phyloP scores from a whole-genome alignment of 371 early-diverging fungal genomes.

The Aphelidium insulamus region DNA sequence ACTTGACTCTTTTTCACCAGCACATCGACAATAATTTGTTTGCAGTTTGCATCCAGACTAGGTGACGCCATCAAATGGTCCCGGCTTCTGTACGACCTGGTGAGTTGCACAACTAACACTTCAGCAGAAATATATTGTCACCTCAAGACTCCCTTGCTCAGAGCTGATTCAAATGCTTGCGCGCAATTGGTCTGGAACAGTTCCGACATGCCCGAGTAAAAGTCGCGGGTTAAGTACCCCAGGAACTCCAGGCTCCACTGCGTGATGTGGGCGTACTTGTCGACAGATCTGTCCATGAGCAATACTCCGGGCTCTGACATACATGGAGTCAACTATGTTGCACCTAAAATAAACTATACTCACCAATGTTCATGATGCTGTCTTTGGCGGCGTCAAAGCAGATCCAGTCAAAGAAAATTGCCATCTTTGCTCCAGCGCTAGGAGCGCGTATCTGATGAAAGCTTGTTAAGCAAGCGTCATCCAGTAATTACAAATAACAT shows the following conservation, averaged over 20 bases:
- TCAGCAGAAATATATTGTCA: no score
- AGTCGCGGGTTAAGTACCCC: no score
- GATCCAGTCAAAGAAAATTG: constrained; percentile 56
- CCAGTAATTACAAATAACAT: not conserved
- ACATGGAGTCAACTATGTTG: not conserved
- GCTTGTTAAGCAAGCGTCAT: not conserved
- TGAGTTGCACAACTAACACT: no score
- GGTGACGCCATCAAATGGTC: no score
- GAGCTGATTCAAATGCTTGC: no score
- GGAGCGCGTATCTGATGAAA: constrained; percentile 11
- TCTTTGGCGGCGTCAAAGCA: constrained; percentile 36
- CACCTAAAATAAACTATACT: not conserved
- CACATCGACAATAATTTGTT: no score
- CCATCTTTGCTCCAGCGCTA: constrained; percentile 39
- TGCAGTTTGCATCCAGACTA: no score
- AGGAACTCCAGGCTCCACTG: constrained; percentile 36
- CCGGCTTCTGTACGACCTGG: no score
- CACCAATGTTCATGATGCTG: constrained; percentile 54
- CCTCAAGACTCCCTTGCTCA: no score
- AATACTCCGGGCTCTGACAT: constrained; percentile 41
- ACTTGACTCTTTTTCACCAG: no score
- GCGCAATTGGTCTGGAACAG: no score
- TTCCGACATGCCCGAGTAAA: no score
- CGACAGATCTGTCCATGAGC: constrained; percentile 40
- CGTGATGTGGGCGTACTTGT: constrained; percentile 37